Percentiles rank a stretch among this genome's conserved stretches.
phyloP scores from a whole-genome alignment of 2,329 filamentous ascomycete genomes.

The Hortaea werneckii region DNA sequence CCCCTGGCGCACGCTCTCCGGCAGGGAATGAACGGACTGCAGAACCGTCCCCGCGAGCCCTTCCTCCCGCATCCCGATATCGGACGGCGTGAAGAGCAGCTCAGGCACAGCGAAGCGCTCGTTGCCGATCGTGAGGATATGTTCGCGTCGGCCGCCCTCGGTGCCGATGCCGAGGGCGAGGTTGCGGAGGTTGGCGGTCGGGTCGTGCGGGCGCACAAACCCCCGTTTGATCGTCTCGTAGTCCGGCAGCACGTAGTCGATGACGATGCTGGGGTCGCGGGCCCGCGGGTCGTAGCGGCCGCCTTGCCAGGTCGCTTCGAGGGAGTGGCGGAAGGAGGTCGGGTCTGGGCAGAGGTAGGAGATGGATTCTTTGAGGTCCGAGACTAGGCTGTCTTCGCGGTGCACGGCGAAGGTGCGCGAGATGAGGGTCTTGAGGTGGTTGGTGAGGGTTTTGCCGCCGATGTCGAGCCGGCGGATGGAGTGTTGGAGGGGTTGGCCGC shows the following conservation, averaged over 20 bases:
- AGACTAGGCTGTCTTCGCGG: conserved; percentile 85
- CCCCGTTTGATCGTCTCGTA: conserved; percentile 55
- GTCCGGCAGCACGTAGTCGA: conserved; percentile 89
- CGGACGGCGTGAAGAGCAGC: conserved; percentile 73
- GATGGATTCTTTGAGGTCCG: conserved; percentile 86
- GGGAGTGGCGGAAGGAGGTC: conserved; percentile 53
- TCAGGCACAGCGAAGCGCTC: conserved; percentile 88
- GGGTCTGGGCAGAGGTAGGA: conserved; percentile 56
- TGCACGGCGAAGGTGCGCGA: conserved; percentile 94
- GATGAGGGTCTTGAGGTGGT: conserved; percentile 80
- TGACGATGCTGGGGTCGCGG: conserved; percentile 49
- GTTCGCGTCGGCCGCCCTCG: conserved; percentile 49
- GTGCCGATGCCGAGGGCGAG: conserved; percentile 37
- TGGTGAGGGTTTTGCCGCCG: conserved; percentile 87
- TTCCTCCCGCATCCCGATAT: conserved; percentile 74
- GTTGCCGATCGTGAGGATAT: conserved; percentile 77
- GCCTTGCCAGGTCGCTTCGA: conserved; percentile 79
- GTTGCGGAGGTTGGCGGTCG: conserved; percentile 46
- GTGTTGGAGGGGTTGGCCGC: conserved; percentile 67
- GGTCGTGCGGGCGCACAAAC: conserved; percentile 67
- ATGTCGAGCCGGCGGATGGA: conserved; percentile 79
- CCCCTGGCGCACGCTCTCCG: conserved; percentile 72
- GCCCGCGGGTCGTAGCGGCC: conserved; percentile 48
- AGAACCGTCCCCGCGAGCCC: conserved; percentile 76
- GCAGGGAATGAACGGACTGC: conserved; percentile 64